phyloP scores from a whole-genome alignment of 805 yeast species.

The Candida xiaguanensis region DNA sequence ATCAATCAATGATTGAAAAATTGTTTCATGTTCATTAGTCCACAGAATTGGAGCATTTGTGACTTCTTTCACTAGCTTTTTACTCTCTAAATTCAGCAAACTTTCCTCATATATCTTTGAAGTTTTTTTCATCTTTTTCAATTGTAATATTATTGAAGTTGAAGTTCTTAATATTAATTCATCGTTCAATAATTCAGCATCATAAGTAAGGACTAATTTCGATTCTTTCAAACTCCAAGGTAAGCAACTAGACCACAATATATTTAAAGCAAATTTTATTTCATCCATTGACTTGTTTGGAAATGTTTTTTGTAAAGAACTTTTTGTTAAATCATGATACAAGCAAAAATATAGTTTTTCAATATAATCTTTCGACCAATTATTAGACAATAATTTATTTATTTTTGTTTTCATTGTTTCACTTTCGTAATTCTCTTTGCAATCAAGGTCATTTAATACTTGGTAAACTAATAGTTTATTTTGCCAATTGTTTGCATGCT shows the following conservation, averaged over 20 bases:
- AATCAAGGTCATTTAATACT: not conserved
- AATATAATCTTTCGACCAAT: slow-evolving; percentile 4
- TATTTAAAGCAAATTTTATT: not conserved
- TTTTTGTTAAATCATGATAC: slow-evolving; percentile 3
- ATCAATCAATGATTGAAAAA: not conserved
- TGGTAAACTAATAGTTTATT: not conserved
- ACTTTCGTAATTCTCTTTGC: no score
- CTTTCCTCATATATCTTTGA: not conserved
- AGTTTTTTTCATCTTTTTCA: not conserved
- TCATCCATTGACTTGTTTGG: slow-evolving; percentile 2
- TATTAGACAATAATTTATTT: not conserved
- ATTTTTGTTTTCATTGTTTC: not conserved
- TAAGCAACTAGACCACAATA: not conserved
- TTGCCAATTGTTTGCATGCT: not conserved
- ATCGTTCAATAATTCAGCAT: not conserved
- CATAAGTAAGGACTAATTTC: not conserved
- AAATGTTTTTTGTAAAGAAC: not conserved
- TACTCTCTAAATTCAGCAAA: not conserved
- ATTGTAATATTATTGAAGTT: not conserved
- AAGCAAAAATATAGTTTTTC: slow-evolving; percentile 1
- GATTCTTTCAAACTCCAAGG: slow-evolving; percentile 2
- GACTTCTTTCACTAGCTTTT: not conserved
- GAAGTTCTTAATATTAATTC: not conserved
- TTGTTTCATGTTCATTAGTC: not conserved
- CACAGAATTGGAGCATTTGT: not conserved